These are phyloP conservation scores for Cytospora schulzeri DNA, from an alignment of 2,329 filamentous ascomycete genomes.

Conservation along the genomic window DNA sequence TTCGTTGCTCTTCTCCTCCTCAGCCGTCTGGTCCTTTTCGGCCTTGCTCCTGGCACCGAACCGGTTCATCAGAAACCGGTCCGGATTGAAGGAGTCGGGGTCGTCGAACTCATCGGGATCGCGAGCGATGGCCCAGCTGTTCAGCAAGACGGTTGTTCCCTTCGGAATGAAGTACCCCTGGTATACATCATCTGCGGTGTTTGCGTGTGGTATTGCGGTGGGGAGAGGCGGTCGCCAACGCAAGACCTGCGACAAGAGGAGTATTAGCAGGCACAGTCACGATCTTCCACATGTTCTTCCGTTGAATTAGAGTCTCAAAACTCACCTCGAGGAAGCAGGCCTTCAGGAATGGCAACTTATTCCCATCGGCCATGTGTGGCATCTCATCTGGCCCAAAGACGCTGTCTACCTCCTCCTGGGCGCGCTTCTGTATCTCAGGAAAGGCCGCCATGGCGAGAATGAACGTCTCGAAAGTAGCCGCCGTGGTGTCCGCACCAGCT, in stretches of 20 bases:
- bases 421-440: constrained; percentile 27
- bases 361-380: constrained; percentile 20
- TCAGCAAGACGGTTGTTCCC: constrained; percentile 26
- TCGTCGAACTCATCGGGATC: constrained; percentile 27
- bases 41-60: constrained; percentile 22
- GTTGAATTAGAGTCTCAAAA: not conserved
- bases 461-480: constrained; percentile 23
- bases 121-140: constrained; percentile 28
- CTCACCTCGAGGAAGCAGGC: constrained; percentile 30
- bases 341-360: constrained; percentile 28
- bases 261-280: not conserved
- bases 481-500: constrained; percentile 29
- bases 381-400: constrained; percentile 21
- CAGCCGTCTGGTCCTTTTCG: not conserved
- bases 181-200: constrained; percentile 28
- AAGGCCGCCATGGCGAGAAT: constrained; percentile 27
- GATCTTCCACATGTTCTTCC: no score
- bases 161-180: constrained; percentile 27
- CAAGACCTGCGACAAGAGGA: constrained; percentile 16
- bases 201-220: constrained; percentile 25
- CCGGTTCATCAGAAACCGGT: constrained; percentile 26
- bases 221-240: constrained; percentile 30
- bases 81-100: constrained; percentile 28
- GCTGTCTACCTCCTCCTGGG: constrained; percentile 28
- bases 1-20: not conserved